Percentiles rank a stretch among this genome's conserved stretches.
Conservation (phyloP, 176 grass and related monocot species). For the Hyparrhenia diplandra region DNA sequence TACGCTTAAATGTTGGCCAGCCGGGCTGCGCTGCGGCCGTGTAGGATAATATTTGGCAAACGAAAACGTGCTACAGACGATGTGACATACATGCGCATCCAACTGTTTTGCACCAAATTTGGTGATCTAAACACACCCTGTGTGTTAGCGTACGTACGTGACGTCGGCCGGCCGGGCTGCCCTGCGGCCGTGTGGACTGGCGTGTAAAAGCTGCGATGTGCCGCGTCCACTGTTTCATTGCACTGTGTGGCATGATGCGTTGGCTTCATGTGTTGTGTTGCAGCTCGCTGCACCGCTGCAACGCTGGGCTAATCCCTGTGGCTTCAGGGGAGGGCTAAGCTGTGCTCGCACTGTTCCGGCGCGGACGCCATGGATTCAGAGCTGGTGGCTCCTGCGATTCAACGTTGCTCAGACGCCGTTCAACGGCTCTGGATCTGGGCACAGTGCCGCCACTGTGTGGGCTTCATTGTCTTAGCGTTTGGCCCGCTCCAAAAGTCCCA, state of each 20-base stretch:
- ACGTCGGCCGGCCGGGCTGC: no score
- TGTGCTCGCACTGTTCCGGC: not conserved
- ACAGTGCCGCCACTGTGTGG: not conserved
- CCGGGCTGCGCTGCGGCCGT: no score
- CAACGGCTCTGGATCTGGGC: slow-evolving; percentile 20
- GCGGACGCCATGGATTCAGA: not conserved
- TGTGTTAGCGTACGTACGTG: not conserved
- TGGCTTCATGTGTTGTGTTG: not conserved
- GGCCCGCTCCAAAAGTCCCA: not conserved
- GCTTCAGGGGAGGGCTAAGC: no score
- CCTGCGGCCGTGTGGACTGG: not conserved
- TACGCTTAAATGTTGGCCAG: no score
- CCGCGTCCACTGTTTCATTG: not conserved
- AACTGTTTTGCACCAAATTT: no score
- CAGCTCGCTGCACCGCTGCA: not conserved
- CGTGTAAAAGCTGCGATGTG: slow-evolving; percentile 1
- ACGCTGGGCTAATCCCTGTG: no score
- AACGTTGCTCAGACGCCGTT: not conserved
- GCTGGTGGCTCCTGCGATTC: not conserved
- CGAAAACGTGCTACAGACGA: no score
- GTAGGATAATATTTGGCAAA: no score
- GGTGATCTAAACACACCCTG: no score
- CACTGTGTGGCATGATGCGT: not conserved
- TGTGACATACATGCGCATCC: no score
- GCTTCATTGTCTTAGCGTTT: not conserved